Evolutionary conservation across 2,329 filamentous ascomycete genomes (phyloP), one percentile per base, ranked within the genome.

Genomic region (Neocucurbitaria cava): DNA sequence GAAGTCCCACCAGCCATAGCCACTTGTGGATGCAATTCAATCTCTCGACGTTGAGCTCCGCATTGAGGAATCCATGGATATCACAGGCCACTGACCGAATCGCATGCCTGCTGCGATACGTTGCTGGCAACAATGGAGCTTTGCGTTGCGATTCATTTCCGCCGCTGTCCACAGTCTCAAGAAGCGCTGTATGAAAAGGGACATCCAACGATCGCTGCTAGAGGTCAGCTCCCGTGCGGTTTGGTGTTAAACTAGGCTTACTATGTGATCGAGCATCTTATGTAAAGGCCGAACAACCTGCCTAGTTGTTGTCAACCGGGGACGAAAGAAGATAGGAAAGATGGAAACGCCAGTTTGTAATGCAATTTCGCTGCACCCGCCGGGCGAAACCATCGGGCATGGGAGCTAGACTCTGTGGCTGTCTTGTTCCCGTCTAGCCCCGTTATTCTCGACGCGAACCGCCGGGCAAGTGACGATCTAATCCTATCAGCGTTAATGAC

Each of bases 1-100:
- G 64, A 10, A 67, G 56, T 5, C 64, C 63, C 17, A 53, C 55
- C 3, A 66, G 51, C 64, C 64, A 67, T 2, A 67, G 50, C 56
- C 57, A 66, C 23, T 49, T 42, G 31, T 66, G 62, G 8, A 67
- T 46, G 8, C 42, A 26, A 31, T 66, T 66, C 41, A 67, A 35
- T 36, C 64, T 54, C 3, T 46, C 18, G 10, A 67, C 50, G 38
- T 65, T 52, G 15, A 67, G 38, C 20, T 67, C 64, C 26, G 24
- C 21, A 7, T 64, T 33, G 11, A 67, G 54, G 33, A 65, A 67
- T 11, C 46, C 43, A 18, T 30, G 51, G 30, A 64, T 40, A 38
- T 67, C 55, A 33, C 44, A 38, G 26, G 31, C 24, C n/a, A 67
- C 58, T 13, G 57, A 45, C 26, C 58, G 56, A 8, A 67, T 52